Percentiles rank a stretch among this genome's conserved stretches.
Conservation (phyloP, 768 basidiomycete species). For the Mycena epipterygia region DNA sequence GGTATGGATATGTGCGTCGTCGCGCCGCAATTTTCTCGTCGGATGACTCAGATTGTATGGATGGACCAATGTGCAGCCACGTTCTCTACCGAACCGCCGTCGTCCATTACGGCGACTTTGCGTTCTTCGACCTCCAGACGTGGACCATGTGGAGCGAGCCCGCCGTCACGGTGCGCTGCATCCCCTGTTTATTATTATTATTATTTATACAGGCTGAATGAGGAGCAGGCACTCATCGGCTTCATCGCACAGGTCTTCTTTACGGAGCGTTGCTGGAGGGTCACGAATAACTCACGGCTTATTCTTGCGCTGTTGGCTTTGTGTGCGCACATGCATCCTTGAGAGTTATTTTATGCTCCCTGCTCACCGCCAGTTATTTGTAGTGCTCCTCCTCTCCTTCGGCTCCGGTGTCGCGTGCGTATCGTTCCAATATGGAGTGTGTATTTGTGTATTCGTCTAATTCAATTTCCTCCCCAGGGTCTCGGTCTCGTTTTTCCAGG, state of each 20-base stretch:
- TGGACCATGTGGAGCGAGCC: slow-evolving; percentile 33
- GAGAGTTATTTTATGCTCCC: too few species aligned
- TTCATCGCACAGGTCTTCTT: slow-evolving; percentile 1
- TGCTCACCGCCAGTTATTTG: not conserved
- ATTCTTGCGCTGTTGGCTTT: not conserved
- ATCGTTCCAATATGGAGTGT: not conserved
- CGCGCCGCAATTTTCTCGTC: too few species aligned
- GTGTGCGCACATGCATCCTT: not conserved
- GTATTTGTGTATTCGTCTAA: not conserved
- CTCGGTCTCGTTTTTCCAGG: not conserved
- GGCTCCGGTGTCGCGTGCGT: slow-evolving; percentile 22
- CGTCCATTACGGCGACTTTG: slow-evolving; percentile 1
- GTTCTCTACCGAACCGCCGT: slow-evolving; percentile 1
- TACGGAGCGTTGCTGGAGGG: not conserved
- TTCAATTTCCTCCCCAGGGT: not conserved
- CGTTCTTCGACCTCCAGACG: slow-evolving; percentile 15
- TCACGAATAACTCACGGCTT: not conserved
- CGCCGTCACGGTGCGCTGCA: slow-evolving; percentile 9
- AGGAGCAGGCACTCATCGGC: not conserved
- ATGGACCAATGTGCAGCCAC: not conserved
- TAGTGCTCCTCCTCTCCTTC: not conserved
- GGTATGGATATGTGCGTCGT: not conserved
- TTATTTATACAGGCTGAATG: not conserved
- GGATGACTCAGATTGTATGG: too few species aligned
- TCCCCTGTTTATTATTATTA: not conserved